Evolutionary conservation across 2,329 filamentous ascomycete genomes (phyloP).

Genomic region (Microsporum ferrugineum): DNA sequence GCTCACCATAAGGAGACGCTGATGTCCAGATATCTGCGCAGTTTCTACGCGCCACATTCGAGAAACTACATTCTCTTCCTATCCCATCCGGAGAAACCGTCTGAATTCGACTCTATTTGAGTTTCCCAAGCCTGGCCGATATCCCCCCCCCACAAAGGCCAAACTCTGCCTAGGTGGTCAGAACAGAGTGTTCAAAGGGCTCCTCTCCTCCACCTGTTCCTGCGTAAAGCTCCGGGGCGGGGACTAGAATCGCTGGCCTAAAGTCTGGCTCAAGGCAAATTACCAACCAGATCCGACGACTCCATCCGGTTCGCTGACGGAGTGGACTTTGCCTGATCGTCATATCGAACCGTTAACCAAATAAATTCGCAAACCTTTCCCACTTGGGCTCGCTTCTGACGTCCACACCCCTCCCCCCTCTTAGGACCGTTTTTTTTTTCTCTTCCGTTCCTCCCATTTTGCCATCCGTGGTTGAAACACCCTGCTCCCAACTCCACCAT

Average conservation of each 20-base stretch:
- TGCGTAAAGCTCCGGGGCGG: not conserved
- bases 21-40: not conserved
- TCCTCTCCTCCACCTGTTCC: slow-evolving; percentile 1
- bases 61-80: not conserved
- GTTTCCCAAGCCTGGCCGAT: not conserved
- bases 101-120: not conserved
- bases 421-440: not conserved
- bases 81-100: not conserved
- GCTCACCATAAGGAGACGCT: not conserved
- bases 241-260: not conserved
- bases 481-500: not conserved
- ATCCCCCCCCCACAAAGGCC: not conserved
- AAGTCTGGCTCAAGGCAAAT: not conserved
- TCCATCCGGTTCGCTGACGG: not conserved
- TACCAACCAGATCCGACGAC: not conserved
- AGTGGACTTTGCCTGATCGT: not conserved
- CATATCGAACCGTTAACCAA: not conserved
- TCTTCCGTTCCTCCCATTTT: not conserved
- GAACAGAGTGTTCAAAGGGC: not conserved
- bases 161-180: not conserved
- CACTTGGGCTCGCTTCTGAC: not conserved
- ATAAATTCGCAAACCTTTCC: not conserved
- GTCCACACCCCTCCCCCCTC: not conserved
- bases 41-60: not conserved
- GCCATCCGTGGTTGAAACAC: not conserved